Evolutionary conservation across 2,329 filamentous ascomycete species (phyloP), one percentile per base, ranked within the genome.

Genomic region (Colletotrichum lini): DNA sequence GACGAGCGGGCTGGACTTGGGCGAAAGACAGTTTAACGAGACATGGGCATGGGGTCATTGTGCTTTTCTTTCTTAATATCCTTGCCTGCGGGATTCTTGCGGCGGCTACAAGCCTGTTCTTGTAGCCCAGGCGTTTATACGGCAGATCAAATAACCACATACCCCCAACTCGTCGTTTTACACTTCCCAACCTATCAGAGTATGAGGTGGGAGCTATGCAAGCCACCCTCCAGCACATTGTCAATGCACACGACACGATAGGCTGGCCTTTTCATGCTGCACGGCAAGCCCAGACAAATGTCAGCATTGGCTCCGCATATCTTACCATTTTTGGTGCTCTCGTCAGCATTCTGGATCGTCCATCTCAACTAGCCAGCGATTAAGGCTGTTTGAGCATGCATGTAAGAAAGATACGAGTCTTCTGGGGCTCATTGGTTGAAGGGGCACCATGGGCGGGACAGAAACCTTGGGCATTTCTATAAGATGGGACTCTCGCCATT

Each of bases 301-400:
- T 67, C 58, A 62, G 65, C 68, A 53, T 40, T 21, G 21, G 21
- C 15, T 23, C 42, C 44, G 18, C 50, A 18, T 12, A 15, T 23
- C 26, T 63, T 38, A 18, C 45, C 45, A 4, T n/a, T 18, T 63
- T 54, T 9, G 53, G 52, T 64, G 53, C 40, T 59, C 50, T 71
- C 26, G 68, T 71, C 68, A 71, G 68, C 68, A 63, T 42, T 42
- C 30, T 26, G 21, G 50, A 71, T 67, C 47, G 65, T 53, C 13
- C 40, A 13, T 30, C 40, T 49, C 42, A 56, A 21, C 61, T 40
- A 30, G 16, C 8, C 42, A 21, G 10, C 38, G 42, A 16, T 23
- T 7, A 44, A 7, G 30, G n/a, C 9, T 23, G 18, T 13, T 50
- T 18, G 40, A 13, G 40, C 12, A 21, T 8, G 21, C 16, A 12